Percentiles rank a stretch among this genome's conserved stretches.
These are phyloP conservation scores for Trichoderma sp. DNA, from an alignment of 2,329 filamentous ascomycete species.

Conservation along the genomic window DNA sequence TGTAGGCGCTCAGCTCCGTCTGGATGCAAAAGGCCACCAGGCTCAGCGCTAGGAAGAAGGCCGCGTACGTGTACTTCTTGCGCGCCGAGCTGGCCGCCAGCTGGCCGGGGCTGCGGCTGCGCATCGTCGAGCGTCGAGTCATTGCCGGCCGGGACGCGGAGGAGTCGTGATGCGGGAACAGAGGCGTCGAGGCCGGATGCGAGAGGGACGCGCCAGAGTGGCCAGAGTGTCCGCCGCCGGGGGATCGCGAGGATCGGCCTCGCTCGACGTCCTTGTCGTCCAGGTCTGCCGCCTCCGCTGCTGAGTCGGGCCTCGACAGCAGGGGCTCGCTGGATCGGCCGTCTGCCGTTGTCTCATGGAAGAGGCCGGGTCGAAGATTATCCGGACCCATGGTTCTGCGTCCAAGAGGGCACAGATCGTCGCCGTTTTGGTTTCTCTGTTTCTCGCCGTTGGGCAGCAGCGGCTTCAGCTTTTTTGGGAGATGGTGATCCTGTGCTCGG, in stretches of 20 bases:
- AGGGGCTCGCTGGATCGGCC: conserved; percentile 50
- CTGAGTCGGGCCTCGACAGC: conserved; percentile 41
- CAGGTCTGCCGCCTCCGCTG: conserved; percentile 34
- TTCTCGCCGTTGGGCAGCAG: conserved; percentile 38
- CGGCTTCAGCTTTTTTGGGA: conserved; percentile 30
- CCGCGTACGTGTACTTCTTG: conserved; percentile 85
- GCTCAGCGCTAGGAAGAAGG: conserved; percentile 78
- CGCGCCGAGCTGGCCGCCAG: conserved; percentile 54
- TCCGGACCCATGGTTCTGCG: conserved; percentile 46
- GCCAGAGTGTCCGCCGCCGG: conserved; percentile 27
- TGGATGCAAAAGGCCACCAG: conserved; percentile 89
- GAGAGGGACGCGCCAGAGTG: conserved; percentile 28
- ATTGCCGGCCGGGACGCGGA: conserved; percentile 36
- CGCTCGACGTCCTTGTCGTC: conserved; percentile 29
- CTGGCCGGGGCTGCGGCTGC: conserved; percentile 72
- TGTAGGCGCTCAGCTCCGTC: conserved; percentile 93
- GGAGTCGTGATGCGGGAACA: conserved; percentile 31
- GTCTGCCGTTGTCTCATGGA: conserved; percentile 49
- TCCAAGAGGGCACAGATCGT: conserved; percentile 13
- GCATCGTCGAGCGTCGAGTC: conserved; percentile 64
- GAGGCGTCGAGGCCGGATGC: conserved; percentile 28
- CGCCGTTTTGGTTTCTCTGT: conserved; percentile 29
- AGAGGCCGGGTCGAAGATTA: conserved; percentile 46
- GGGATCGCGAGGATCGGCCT: conserved; percentile 25
- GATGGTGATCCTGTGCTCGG: conserved; percentile 35